Base-by-base conservation (phyloP, 2,329 filamentous ascomycete genomes). In the Verticillium zaregamsianum region DNA sequence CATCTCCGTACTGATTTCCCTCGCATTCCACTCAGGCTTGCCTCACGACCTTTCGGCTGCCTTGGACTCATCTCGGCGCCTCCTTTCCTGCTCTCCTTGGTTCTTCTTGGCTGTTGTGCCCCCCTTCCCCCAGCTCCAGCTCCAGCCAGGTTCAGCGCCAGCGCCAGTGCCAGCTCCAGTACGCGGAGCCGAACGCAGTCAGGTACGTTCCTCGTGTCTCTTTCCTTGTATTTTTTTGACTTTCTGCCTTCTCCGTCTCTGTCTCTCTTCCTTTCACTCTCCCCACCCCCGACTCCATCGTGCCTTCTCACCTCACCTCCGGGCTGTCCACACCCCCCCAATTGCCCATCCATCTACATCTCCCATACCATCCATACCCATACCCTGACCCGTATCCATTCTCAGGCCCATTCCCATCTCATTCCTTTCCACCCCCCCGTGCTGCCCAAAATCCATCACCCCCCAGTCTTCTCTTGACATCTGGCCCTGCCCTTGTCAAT, bases 201-300 rank as follows among this genome's bases (percentile, higher is more conserved):
- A 49, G 40, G 40, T 49, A 49, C 40, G n/a, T 49, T 23, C n/a
- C 40, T 25, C 4, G n/a, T 23, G 20, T 49, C 8, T n/a, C 40
- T 45, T 39, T 45, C 23, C 52, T 55, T 60, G n/a, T 37, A 23
- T 55, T 35, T 58, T 23, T 58, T 49, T 33, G 32, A 49, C 37
- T 59, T 61, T 45, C 32, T 58, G 58, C 39, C 35, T 57, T 28
- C 37, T 45, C 54, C 57, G 55, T 52, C 59, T 57, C n/a, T 55
- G n/a, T 28, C 31, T 57, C 28, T 32, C 57, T 25, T 23, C 17
- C 31, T 14, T 20, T 15, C 31, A 11, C 12, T 57, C 55, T 57
- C 25, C 20, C 37, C 40, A 49, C 40, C 40, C 40, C 40, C 8
- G 40, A 49, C n/a, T 23, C 40, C 40, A 49, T 49, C 40, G 40